phyloP scores from a whole-genome alignment of 1,139 yeast genomes.

The Lodderomyces parapsilosis region DNA sequence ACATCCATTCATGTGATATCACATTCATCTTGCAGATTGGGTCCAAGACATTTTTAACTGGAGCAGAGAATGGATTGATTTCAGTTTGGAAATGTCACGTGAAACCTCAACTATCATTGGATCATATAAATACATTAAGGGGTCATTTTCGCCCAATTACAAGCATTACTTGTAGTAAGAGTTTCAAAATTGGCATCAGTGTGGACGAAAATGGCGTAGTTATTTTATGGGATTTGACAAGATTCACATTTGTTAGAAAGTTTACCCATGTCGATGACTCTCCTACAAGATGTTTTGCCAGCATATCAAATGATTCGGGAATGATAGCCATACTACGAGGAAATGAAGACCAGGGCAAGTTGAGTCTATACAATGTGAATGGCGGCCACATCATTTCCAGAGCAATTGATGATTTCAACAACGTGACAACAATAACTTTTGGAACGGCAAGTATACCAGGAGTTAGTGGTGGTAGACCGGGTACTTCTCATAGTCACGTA shows the following conservation, averaged over 20 bases:
- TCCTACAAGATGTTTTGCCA: constrained; percentile 29
- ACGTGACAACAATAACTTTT: constrained; percentile 25
- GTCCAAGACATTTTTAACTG: constrained; percentile 46
- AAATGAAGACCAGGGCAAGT: constrained; percentile 15
- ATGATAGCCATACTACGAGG: constrained; percentile 40
- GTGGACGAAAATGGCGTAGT: constrained; percentile 51
- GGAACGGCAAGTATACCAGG: constrained; percentile 32
- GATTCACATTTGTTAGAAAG: constrained; percentile 48
- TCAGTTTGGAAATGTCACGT: constrained; percentile 48
- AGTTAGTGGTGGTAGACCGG: constrained; percentile 25
- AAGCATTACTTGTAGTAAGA: constrained; percentile 44
- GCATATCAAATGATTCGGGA: constrained; percentile 56
- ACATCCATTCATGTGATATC: constrained; percentile 38
- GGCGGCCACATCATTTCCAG: constrained; percentile 42
- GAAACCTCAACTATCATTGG: constrained; percentile 24
- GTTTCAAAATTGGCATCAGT: constrained; percentile 52
- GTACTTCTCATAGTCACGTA: constrained; percentile 21
- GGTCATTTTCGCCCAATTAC: constrained; percentile 51
- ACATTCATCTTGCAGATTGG: constrained; percentile 37
- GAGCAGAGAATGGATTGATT: constrained; percentile 54
- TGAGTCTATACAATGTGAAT: constrained; percentile 52
- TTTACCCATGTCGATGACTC: constrained; percentile 20
- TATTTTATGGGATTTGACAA: constrained; percentile 58
- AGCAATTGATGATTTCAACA: constrained; percentile 5
- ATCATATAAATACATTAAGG: constrained; percentile 46